Conservation (phyloP, 1,284 basidiomycete species). For the Salmacisia buchloeana region DNA sequence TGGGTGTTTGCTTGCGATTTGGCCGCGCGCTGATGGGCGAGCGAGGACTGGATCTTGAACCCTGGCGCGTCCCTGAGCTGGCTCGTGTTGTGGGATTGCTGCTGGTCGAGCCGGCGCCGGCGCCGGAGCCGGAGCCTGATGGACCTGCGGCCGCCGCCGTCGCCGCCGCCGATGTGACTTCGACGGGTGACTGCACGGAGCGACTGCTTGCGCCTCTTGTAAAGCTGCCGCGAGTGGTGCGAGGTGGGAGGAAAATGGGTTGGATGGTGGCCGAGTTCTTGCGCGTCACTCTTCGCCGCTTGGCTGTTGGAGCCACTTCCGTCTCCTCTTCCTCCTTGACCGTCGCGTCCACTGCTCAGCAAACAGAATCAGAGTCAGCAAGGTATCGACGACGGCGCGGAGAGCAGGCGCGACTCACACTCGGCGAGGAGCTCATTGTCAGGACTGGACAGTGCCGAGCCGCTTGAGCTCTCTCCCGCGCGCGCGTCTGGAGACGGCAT, state of each 20-base stretch:
- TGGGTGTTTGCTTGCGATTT: neutral
- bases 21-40: neutral
- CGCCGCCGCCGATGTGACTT: no score
- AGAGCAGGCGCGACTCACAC: neutral
- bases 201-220: neutral
- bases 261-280: neutral
- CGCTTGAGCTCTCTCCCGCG: constrained; percentile 3
- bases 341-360: constrained; percentile 3
- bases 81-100: neutral
- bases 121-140: no score
- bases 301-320: neutral
- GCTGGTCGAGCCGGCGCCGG: neutral
- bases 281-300: neutral
- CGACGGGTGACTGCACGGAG: neutral
- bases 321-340: neutral
- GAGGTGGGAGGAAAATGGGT: neutral
- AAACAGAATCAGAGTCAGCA: neutral
- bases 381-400: neutral
- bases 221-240: neutral
- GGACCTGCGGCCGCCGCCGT: neutral
- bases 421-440: neutral
- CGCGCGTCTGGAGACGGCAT: neutral
- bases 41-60: neutral
- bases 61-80: neutral
- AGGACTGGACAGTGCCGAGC: neutral